A percentile compares a stretch with the other conserved stretches of the same genome.
phyloP scores from a whole-genome alignment of 139 green algal species.

The Klebsormidium nitens region DNA sequence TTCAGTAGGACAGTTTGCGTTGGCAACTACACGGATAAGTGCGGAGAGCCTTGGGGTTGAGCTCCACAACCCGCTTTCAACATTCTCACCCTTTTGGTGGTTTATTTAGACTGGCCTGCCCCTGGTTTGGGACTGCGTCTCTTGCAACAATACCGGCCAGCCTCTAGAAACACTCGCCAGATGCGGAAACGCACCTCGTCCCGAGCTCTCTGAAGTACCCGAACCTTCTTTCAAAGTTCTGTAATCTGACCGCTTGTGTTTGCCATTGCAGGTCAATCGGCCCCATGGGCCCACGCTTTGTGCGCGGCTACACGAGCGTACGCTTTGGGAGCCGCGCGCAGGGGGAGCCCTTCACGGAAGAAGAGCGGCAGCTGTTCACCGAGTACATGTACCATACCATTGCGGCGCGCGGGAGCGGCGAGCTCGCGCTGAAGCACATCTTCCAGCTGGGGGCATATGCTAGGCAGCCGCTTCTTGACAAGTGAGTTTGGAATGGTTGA shows the following conservation, averaged over 20 bases:
- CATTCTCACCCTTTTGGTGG: too few species aligned
- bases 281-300: conserved; percentile 14
- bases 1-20: too few species aligned
- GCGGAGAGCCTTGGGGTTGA: too few species aligned
- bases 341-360: conserved; percentile 14
- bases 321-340: conserved; percentile 11
- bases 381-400: conserved; percentile 36
- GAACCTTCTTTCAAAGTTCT: too few species aligned
- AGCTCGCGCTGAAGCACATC: conserved; percentile 29
- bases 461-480: conserved; percentile 9
- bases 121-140: too few species aligned
- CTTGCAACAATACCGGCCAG: too few species aligned
- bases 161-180: too few species aligned
- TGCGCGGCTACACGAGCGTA: conserved; percentile 6
- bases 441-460: conserved; percentile 29
- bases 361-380: conserved; percentile 14
- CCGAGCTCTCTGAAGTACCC: too few species aligned
- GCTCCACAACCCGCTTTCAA: too few species aligned
- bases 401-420: conserved; percentile 23
- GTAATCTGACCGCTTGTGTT: background rate
- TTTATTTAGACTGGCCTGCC: too few species aligned
- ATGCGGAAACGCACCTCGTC: too few species aligned
- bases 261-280: conserved; percentile 11
- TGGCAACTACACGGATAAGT: too few species aligned
- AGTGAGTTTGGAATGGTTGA: background rate